phyloP scores from a whole-genome alignment of 169 alveolate genomes.

The Eimeria brunetti region DNA sequence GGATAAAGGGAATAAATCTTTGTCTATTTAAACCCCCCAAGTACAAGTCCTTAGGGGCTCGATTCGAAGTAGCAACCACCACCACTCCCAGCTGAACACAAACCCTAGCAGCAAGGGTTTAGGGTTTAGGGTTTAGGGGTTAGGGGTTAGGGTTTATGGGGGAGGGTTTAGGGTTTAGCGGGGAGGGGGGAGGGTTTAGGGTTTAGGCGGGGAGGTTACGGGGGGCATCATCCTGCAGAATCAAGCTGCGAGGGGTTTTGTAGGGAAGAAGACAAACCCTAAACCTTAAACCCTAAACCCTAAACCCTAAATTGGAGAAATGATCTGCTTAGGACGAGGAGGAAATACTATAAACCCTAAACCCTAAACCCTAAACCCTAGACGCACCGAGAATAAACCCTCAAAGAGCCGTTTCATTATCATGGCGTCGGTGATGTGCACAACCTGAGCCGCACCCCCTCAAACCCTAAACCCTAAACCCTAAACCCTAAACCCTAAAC shows the following conservation, averaged over 20 bases:
- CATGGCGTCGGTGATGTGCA: slow-evolving; percentile 94
- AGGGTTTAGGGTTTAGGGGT: slow-evolving; percentile 1
- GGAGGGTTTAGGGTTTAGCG: neutral
- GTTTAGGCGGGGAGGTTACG: neutral
- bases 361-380: slow-evolving; percentile 39
- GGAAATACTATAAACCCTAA: neutral
- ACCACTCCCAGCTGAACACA: slow-evolving; percentile 81
- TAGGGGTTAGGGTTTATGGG: neutral
- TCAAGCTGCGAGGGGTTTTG: no score
- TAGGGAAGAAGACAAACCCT: neutral
- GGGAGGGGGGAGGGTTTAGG: neutral
- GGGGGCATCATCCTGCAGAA: no score
- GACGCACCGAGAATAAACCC: slow-evolving; percentile 81
- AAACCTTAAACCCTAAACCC: slow-evolving; percentile 4
- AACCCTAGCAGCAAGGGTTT: neutral
- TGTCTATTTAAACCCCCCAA: slow-evolving; percentile 90
- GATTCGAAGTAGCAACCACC: slow-evolving; percentile 90
- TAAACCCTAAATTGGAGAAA: no score
- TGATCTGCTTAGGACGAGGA: neutral
- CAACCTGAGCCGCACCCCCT: slow-evolving; percentile 71
- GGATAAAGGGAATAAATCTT: slow-evolving; percentile 90
- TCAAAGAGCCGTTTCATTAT: slow-evolving; percentile 91
- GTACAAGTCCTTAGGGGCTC: slow-evolving; percentile 93
- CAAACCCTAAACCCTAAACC: neutral
- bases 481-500: slow-evolving; percentile 34